phyloP scores from a whole-genome alignment of 208 protist species.

The Phytomonas sp. region DNA sequence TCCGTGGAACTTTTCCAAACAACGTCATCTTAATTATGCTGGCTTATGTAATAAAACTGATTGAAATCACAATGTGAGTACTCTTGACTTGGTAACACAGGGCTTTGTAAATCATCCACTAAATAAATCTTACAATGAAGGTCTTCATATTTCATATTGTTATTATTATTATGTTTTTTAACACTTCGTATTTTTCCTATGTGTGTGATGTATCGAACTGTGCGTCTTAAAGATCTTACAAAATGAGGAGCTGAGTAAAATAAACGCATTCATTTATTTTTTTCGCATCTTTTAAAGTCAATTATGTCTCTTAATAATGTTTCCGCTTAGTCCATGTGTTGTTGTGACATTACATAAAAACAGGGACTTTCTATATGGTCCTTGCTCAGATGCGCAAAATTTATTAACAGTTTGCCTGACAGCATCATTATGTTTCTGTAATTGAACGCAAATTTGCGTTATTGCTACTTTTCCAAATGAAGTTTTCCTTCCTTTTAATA shows the following conservation, averaged over 20 bases:
- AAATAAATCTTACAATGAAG: not conserved
- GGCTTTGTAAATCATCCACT: not conserved
- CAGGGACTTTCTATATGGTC: not conserved
- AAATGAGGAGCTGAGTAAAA: not conserved
- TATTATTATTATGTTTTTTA: conserved; percentile 3
- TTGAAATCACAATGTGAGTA: not conserved
- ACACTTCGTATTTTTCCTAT: conserved; percentile 6
- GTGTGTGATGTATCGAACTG: not conserved
- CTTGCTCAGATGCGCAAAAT: not conserved
- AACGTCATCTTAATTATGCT: not conserved
- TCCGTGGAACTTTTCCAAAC: not conserved
- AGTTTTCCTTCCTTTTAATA: not conserved
- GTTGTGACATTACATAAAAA: not conserved
- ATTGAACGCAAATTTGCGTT: not conserved
- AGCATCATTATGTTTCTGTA: not conserved
- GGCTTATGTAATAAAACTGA: not conserved
- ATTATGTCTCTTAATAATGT: not conserved
- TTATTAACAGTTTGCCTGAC: not conserved
- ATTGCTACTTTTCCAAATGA: not conserved
- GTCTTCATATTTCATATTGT: conserved; percentile 2
- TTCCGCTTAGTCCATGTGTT: not conserved
- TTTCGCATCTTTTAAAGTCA: conserved; percentile 1
- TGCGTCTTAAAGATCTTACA: not conserved
- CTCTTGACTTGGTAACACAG: not conserved
- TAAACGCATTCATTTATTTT: not conserved